Evolutionary conservation across 108 stramenopile genomes (phyloP).

Genomic region (Skeletonema grethae): DNA sequence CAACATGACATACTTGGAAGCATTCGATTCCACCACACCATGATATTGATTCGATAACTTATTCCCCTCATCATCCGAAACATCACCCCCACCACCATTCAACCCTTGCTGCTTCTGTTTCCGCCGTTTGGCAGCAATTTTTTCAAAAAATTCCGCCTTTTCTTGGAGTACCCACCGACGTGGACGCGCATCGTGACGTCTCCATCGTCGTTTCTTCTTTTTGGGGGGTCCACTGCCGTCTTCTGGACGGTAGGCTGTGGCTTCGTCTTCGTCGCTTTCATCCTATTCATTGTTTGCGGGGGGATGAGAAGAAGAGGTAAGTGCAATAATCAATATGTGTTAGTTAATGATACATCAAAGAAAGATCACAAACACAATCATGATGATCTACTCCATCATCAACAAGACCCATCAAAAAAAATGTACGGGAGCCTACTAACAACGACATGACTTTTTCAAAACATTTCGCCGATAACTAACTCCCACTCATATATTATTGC

Average conservation of each 20-base stretch:
- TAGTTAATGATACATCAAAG: background rate
- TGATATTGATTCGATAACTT: constrained; percentile 68
- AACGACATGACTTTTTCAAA: constrained; percentile 12
- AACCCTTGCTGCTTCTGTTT: constrained; percentile 15
- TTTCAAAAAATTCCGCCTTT: constrained; percentile 76
- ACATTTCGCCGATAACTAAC: constrained; percentile 21
- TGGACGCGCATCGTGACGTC: constrained; percentile 58
- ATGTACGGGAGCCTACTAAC: constrained; percentile 38
- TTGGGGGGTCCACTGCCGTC: background rate
- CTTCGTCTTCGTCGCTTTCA: constrained; percentile 57
- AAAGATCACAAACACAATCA: constrained; percentile 2
- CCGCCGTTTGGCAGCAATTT: constrained; percentile 59
- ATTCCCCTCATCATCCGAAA: constrained; percentile 11
- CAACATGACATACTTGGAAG: constrained; percentile 70
- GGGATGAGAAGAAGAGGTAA: background rate
- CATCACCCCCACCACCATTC: background rate
- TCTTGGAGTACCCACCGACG: constrained; percentile 85
- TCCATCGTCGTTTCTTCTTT: constrained; percentile 70
- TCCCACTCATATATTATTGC: constrained; percentile 15
- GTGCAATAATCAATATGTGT: background rate
- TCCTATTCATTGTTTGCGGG: constrained; percentile 43
- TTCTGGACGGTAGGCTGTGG: constrained; percentile 27
- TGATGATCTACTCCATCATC: background rate
- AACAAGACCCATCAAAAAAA: background rate
- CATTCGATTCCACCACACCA: constrained; percentile 76